Base-by-base conservation (phyloP, 768 basidiomycete species). In the Amanita pseudoporphyria region DNA sequence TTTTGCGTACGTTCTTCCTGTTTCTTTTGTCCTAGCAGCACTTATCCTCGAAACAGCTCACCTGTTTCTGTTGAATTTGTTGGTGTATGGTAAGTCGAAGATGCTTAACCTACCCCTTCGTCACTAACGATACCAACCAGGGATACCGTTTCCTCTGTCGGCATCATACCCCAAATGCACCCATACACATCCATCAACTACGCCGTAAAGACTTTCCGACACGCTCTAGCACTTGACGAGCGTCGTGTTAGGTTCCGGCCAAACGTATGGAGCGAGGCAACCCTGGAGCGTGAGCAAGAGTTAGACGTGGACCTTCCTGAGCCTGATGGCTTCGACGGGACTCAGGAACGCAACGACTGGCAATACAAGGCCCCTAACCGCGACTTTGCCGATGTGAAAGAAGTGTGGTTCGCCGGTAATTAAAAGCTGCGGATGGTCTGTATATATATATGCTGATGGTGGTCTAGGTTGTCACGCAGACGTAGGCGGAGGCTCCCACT, bases 41-140 rank as follows among this genome's bases (percentile, higher is more conserved):
- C 19, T 21, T 26, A 9, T 26, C 41, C 26, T 3, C 21, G 19
- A 36, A 26, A 45, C 28, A 35, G 54, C 2, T 47, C 43, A 22
- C 54, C 55, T 1, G 62, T 62, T 10, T 59, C 57, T 16, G 60
- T 67, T n/a, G 62, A 67, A 18, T 67, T 67, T 40, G 51, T 67
- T 5, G 65, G 65, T 12, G 64, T 67, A 26, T 67, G 65, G 65
- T 65, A 50, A n/a, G 61, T 2, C 16, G 38, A 41, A 30, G 13
- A 26, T 16, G 13, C 32, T 12, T 12, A 30, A 21, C 13, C 32
- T 12, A 16, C 51, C 22, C 13, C 9, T 26, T 6, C 16, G 10
- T 9, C 5, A 13, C 19, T 53, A n/a, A 45, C 32, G 26, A 7
- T 30, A 12, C 9, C 12, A 10, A 5, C 13, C 42, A 61, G 60